These are phyloP conservation scores for Ustilago trichophora DNA, from an alignment of 1,284 basidiomycete genomes.

Conservation along the genomic window DNA sequence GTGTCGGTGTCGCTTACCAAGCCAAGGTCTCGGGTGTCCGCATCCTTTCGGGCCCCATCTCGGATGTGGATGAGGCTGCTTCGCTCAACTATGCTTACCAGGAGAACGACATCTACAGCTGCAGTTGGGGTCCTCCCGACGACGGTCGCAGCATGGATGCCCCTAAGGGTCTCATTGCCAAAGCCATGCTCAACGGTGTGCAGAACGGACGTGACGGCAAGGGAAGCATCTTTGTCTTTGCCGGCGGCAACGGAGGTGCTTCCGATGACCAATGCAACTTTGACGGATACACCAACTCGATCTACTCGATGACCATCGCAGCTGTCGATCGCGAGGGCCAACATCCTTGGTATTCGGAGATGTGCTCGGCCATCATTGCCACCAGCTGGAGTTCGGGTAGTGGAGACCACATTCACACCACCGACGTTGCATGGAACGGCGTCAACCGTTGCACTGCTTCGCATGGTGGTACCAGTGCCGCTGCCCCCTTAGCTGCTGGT, in stretches of 20 bases:
- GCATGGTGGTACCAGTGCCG: constrained; percentile 97
- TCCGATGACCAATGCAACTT: constrained; percentile 98
- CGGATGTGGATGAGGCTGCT: constrained; percentile 96
- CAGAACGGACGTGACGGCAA: constrained; percentile 89
- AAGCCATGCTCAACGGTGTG: constrained; percentile 93
- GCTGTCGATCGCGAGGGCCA: constrained; percentile 90
- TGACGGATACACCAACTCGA: constrained; percentile 98
- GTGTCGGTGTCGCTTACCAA: constrained; percentile 90
- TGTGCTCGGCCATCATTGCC: constrained; percentile 95
- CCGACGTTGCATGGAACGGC: constrained; percentile 77
- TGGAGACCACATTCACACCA: constrained; percentile 82
- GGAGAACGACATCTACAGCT: constrained; percentile 91
- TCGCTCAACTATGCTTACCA: constrained; percentile 93
- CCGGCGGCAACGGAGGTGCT: constrained; percentile 93
- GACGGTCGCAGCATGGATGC: constrained; percentile 95
- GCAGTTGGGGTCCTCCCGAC: constrained; percentile 98
- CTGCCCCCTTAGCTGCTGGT: constrained; percentile 83
- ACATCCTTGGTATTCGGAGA: constrained; percentile 96
- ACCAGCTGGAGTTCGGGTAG: constrained; percentile 97
- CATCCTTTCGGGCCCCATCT: constrained; percentile 94
- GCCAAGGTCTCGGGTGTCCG: constrained; percentile 92
- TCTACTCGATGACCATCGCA: constrained; percentile 94
- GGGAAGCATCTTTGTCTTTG: constrained; percentile 95
- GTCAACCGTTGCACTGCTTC: constrained; percentile 81
- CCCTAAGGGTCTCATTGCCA: constrained; percentile 88